phyloP scores from a whole-genome alignment of 2,329 filamentous ascomycete species.

The Aspergillus neoniger region DNA sequence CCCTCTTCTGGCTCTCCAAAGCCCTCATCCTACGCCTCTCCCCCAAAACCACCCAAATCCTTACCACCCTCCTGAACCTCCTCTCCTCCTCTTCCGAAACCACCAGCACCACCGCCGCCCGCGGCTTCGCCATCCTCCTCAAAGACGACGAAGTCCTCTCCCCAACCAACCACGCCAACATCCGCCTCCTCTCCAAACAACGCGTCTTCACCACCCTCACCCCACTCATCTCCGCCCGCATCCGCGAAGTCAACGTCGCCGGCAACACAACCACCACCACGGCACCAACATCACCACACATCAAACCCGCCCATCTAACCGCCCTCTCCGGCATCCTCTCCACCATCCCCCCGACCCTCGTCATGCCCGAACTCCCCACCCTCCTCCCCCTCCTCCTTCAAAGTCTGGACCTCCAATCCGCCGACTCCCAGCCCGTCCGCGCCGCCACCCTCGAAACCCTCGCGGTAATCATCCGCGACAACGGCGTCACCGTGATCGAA shows the following conservation, averaged over 20 bases:
- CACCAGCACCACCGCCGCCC: constrained; percentile 55
- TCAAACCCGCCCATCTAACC: constrained; percentile 64
- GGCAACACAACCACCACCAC: constrained; percentile 34
- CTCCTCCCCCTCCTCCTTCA: constrained; percentile 64
- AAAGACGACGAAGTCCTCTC: constrained; percentile 63
- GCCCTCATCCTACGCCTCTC: constrained; percentile 58
- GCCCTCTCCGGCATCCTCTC: constrained; percentile 64
- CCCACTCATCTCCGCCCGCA: constrained; percentile 57
- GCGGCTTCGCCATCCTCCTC: constrained; percentile 61
- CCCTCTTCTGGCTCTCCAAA: constrained; percentile 63
- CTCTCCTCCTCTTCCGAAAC: constrained; percentile 47
- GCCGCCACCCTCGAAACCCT: constrained; percentile 62
- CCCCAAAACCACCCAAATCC: constrained; percentile 52
- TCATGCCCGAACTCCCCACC: constrained; percentile 59
- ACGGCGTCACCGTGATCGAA: constrained; percentile 52
- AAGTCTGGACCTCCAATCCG: constrained; percentile 57
- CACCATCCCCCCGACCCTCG: constrained; percentile 60
- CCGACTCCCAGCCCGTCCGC: constrained; percentile 56
- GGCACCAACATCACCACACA: constrained; percentile 18
- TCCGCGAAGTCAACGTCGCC: constrained; percentile 46
- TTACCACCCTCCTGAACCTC: constrained; percentile 52
- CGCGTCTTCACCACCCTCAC: constrained; percentile 62
- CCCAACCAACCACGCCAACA: constrained; percentile 61
- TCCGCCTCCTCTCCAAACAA: constrained; percentile 65
- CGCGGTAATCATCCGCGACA: constrained; percentile 59